phyloP scores from a whole-genome alignment of 2,329 filamentous ascomycete genomes.

The Neopestalotiopsis sp. region DNA sequence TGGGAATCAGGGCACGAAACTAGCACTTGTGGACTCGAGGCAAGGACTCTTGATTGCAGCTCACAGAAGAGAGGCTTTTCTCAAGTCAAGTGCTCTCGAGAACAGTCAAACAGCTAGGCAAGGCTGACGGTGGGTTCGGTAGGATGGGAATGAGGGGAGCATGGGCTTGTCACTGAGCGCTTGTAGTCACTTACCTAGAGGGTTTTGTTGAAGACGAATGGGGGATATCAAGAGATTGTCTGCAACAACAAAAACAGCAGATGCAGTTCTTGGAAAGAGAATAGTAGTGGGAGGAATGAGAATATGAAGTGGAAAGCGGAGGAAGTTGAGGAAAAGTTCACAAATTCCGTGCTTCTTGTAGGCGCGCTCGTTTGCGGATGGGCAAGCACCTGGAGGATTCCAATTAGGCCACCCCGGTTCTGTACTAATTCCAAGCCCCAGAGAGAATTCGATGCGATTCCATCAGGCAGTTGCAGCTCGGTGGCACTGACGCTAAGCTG shows the following conservation, averaged over 20 bases:
- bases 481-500: neutral
- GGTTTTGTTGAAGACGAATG: constrained; percentile 20
- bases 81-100: neutral
- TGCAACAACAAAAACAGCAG: constrained; percentile 7
- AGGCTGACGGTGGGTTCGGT: constrained; percentile 19
- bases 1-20: neutral
- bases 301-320: constrained; percentile 1
- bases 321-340: constrained; percentile 19
- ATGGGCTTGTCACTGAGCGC: neutral
- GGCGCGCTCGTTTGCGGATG: neutral
- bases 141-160: neutral
- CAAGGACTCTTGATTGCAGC: neutral
- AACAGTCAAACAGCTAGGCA: neutral
- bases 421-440: constrained; percentile 9
- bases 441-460: constrained; percentile 25
- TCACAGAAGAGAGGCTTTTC: neutral
- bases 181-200: constrained; percentile 19
- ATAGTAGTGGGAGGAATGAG: constrained; percentile 1
- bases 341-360: constrained; percentile 16
- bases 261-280: constrained; percentile 5
- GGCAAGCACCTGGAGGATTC: constrained; percentile 10
- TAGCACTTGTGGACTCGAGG: neutral
- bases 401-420: constrained; percentile 10
- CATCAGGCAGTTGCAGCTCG: constrained; percentile 20
- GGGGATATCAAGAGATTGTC: constrained; percentile 17